phyloP scores from a whole-genome alignment of 2,329 filamentous ascomycete genomes.

The Epichloe sp. region DNA sequence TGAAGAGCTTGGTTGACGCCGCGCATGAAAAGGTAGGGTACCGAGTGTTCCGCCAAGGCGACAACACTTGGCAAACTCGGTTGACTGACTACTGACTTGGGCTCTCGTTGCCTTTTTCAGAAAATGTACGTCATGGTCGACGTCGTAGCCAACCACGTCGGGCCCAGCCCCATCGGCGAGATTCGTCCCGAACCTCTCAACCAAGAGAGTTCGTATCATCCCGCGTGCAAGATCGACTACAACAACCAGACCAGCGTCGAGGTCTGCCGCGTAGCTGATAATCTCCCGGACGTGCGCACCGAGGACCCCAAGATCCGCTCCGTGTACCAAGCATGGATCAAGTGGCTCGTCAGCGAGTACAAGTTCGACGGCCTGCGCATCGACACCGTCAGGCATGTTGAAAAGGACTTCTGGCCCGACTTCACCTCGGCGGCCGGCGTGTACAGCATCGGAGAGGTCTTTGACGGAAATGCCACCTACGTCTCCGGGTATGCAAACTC shows the following conservation, averaged over 20 bases:
- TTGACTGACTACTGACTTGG: no score
- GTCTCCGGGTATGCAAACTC: slow-evolving; percentile 37
- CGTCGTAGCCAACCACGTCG: slow-evolving; percentile 47
- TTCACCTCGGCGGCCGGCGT: slow-evolving; percentile 43
- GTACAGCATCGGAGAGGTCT: slow-evolving; percentile 49
- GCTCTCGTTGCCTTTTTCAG: slow-evolving; percentile 1
- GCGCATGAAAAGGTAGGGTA: slow-evolving; percentile 47
- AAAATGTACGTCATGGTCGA: slow-evolving; percentile 46
- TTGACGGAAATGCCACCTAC: slow-evolving; percentile 37
- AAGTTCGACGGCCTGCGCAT: slow-evolving; percentile 48
- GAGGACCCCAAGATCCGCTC: slow-evolving; percentile 32
- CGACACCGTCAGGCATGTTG: slow-evolving; percentile 49
- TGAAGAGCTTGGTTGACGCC: slow-evolving; percentile 40
- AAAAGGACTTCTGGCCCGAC: slow-evolving; percentile 41
- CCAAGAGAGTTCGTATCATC: slow-evolving; percentile 44
- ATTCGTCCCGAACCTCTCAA: slow-evolving; percentile 33
- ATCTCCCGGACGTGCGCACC: slow-evolving; percentile 50
- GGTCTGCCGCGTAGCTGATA: slow-evolving; percentile 37
- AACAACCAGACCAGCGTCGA: slow-evolving; percentile 32
- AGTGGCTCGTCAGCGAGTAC: slow-evolving; percentile 43
- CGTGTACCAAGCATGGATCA: slow-evolving; percentile 46
- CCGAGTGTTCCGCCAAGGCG: no score
- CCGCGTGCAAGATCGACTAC: slow-evolving; percentile 47
- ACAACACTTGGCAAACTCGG: no score
- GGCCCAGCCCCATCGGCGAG: slow-evolving; percentile 34